Base-by-base conservation (phyloP, 2,329 filamentous ascomycete genomes). In the Plectosphaerella sp. region DNA sequence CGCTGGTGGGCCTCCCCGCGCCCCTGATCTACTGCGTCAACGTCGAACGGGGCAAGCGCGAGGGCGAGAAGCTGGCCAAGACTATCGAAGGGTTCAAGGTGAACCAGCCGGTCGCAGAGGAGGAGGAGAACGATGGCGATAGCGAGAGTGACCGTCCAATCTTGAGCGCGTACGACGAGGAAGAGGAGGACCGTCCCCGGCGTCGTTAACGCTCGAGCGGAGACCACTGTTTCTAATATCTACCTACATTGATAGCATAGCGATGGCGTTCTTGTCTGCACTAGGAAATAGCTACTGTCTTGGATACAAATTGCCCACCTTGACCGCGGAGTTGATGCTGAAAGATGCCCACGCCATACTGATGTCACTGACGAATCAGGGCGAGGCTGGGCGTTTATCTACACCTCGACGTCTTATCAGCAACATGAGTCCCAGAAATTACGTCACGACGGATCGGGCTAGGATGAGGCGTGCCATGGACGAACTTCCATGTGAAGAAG, bases 21-120 rank as follows among this genome's bases (percentile, higher is more conserved):
- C 90, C 91, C 1, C 73, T 97, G 48, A 89, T 97, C 69, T 87
- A 86, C 64, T 81, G 91, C 51, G 89, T 99, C 36, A 79, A 97
- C 67, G 89, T 96, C 10, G 89, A 95, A 50, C 78, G 89, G 37
- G 89, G 89, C 11, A 89, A 84, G 69, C 70, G 72, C 45, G 87
- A 91, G 62, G 88, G 86, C 2, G 75, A 79, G 58, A 80, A 75
- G 59, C 72, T 92, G 52, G 84, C 86, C 0, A 76, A 80, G 53
- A 64, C 77, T 8, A 82, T 86, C 48, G 79, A 83, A 53, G 79
- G 77, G 0, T 76, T 78, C 49, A 18, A 43, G 41, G 16, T 20
- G n/a, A 22, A 11, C 18, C 77, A 74, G 58, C 55, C 50, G 20
- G 55, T 59, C 43, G 55, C 55, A 52, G 57, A 55, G 47, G 58